These are phyloP conservation scores for Neurospora sp. DNA, from an alignment of 495 filamentous ascomycete species.

Conservation along the genomic window DNA sequence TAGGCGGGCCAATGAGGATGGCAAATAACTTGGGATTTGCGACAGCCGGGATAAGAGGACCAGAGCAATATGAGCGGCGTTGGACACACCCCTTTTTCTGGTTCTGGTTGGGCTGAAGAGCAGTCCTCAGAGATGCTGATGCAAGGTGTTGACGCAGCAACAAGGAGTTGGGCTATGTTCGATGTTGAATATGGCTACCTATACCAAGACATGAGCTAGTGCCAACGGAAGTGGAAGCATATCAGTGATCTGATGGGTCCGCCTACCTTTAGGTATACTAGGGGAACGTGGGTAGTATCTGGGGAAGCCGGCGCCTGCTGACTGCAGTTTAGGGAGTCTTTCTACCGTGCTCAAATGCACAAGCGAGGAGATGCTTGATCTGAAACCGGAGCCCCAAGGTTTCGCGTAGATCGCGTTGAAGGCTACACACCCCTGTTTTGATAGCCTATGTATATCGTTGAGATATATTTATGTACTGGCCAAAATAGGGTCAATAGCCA, in stretches of 20 bases:
- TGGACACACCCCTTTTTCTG: slow-evolving; percentile 17
- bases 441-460: slow-evolving; percentile 18
- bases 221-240: background rate
- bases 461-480: slow-evolving; percentile 17
- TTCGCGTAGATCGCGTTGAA: slow-evolving; percentile 21
- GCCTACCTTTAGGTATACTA: background rate
- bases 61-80: slow-evolving; percentile 21
- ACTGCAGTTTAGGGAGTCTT: slow-evolving; percentile 16
- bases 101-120: slow-evolving; percentile 10
- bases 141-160: slow-evolving; percentile 16
- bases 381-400: slow-evolving; percentile 19
- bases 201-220: background rate
- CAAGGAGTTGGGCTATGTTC: slow-evolving; percentile 18
- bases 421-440: slow-evolving; percentile 21
- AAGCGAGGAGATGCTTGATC: slow-evolving; percentile 19
- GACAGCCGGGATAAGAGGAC: slow-evolving; percentile 16
- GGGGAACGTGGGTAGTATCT: background rate
- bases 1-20: slow-evolving; percentile 19
- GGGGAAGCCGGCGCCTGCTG: slow-evolving; percentile 10
- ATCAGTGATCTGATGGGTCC: background rate
- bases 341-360: slow-evolving; percentile 26
- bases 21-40: slow-evolving; percentile 14
- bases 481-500: slow-evolving; percentile 18
- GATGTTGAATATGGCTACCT: slow-evolving; percentile 7
- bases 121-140: slow-evolving; percentile 11